Percentiles rank a stretch among this genome's conserved stretches.
These are phyloP conservation scores for Domatiomyces globalis DNA, from an alignment of 2,329 filamentous ascomycete species.

Conservation along the genomic window DNA sequence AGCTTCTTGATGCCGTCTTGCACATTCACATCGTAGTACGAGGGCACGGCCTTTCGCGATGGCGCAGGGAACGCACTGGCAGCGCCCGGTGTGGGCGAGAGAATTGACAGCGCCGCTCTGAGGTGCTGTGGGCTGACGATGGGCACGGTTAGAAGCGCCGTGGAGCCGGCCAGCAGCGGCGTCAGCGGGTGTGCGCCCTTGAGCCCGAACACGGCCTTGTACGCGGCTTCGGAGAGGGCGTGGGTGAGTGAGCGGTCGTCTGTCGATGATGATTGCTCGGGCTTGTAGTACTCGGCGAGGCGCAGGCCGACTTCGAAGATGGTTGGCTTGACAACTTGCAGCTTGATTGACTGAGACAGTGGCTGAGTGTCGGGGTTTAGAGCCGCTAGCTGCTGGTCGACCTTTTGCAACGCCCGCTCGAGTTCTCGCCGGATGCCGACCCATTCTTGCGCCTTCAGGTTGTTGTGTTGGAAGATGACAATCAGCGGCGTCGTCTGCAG, in stretches of 20 bases:
- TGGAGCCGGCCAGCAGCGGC: slow-evolving; percentile 65
- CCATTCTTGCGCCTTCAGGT: slow-evolving; percentile 62
- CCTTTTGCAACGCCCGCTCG: slow-evolving; percentile 43
- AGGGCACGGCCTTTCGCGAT: slow-evolving; percentile 57
- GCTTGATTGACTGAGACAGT: slow-evolving; percentile 46
- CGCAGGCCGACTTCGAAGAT: slow-evolving; percentile 77
- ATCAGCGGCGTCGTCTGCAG: slow-evolving; percentile 74
- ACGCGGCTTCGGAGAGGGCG: slow-evolving; percentile 43
- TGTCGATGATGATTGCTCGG: slow-evolving; percentile 19
- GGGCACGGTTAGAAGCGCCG: slow-evolving; percentile 69
- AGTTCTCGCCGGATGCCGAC: slow-evolving; percentile 58
- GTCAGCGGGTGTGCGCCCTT: slow-evolving; percentile 49
- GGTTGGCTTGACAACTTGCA: slow-evolving; percentile 76
- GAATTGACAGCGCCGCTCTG: slow-evolving; percentile 62
- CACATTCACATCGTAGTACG: slow-evolving; percentile 64
- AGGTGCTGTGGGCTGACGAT: slow-evolving; percentile 71
- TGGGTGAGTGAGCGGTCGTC: slow-evolving; percentile 38
- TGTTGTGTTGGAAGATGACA: slow-evolving; percentile 74
- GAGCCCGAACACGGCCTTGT: slow-evolving; percentile 35
- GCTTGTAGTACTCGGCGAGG: slow-evolving; percentile 70
- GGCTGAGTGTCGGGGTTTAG: slow-evolving; percentile 28
- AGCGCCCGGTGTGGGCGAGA: slow-evolving; percentile 54
- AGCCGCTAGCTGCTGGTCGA: slow-evolving; percentile 53
- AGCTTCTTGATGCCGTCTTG: slow-evolving; percentile 78
- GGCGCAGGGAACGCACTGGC: slow-evolving; percentile 54